phyloP scores from a whole-genome alignment of 2,329 filamentous ascomycete species.

The Monilinia laxa region DNA sequence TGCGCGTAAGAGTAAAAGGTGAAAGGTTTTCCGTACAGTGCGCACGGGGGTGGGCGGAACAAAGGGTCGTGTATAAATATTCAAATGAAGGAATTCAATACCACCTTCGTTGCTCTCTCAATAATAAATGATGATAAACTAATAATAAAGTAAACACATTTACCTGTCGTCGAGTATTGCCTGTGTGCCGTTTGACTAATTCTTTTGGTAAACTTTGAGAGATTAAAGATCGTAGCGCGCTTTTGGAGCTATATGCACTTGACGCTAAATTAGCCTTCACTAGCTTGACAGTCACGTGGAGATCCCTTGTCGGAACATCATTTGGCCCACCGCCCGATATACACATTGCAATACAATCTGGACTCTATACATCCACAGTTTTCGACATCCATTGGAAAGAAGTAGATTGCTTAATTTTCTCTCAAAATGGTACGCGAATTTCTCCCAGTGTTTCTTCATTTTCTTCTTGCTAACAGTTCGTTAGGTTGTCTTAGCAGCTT shows the following conservation, averaged over 20 bases:
- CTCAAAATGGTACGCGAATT: conserved; percentile 30
- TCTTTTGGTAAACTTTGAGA: not conserved
- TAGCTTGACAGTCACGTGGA: conserved; percentile 17
- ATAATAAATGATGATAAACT: not conserved
- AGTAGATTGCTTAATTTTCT: conserved; percentile 5
- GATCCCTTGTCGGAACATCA: conserved; percentile 21
- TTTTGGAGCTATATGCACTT: conserved; percentile 4
- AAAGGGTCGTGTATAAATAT: conserved; percentile 1
- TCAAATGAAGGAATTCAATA: not conserved
- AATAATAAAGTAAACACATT: not conserved
- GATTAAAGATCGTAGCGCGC: conserved; percentile 8
- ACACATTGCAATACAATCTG: conserved; percentile 19
- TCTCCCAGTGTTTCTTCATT: not conserved
- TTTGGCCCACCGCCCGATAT: conserved; percentile 21
- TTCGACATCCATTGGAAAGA: conserved; percentile 18
- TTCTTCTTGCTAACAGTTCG: conserved; percentile 27
- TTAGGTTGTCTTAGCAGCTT: conserved; percentile 96
- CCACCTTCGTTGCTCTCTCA: not conserved
- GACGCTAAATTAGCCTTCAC: not conserved
- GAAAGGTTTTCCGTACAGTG: conserved; percentile 11
- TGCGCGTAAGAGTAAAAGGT: conserved; percentile 2
- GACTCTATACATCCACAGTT: conserved; percentile 23
- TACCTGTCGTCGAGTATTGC: not conserved
- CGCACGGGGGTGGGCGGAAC: not conserved
- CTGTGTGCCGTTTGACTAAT: not conserved